Conservation (phyloP, 2,329 filamentous ascomycete species). For the Paramyrothecium sp. region DNA sequence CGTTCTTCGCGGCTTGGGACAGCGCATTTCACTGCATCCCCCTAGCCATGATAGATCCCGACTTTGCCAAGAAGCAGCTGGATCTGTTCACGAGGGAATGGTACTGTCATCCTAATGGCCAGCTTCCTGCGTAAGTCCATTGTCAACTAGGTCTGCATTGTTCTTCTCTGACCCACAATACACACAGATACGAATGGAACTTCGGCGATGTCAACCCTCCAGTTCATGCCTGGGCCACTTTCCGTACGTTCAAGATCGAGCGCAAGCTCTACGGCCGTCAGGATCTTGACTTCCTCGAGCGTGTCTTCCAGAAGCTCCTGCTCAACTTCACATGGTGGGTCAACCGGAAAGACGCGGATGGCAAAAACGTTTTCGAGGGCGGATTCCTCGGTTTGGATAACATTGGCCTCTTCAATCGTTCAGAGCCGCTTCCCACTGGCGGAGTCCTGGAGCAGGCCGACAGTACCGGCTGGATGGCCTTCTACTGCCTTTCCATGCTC, state of each 20-base stretch:
- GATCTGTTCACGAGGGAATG: constrained; percentile 95
- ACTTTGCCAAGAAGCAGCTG: constrained; percentile 97
- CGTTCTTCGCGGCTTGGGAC: constrained; percentile 97
- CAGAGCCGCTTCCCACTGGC: constrained; percentile 89
- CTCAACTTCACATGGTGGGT: constrained; percentile 99
- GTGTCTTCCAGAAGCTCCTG: constrained; percentile 93
- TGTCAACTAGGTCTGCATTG: not conserved
- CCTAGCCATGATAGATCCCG: constrained; percentile 93
- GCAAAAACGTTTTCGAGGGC: constrained; percentile 96
- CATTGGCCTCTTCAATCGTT: constrained; percentile 96
- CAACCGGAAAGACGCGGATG: constrained; percentile 89
- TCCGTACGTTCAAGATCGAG: constrained; percentile 97
- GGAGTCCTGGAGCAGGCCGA: constrained; percentile 94
- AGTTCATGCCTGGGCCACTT: constrained; percentile 94
- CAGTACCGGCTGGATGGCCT: constrained; percentile 98
- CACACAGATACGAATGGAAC: constrained; percentile 80
- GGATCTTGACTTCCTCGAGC: constrained; percentile 91
- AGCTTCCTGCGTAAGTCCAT: constrained; percentile 73
- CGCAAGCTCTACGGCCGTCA: constrained; percentile 94
- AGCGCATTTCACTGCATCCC: constrained; percentile 96
- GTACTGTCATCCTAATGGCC: constrained; percentile 98
- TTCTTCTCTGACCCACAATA: constrained; percentile 7
- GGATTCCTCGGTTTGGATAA: constrained; percentile 96
- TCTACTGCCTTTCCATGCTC: constrained; percentile 94
- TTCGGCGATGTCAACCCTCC: constrained; percentile 97